Base-by-base conservation (phyloP, 1,139 yeast genomes). In the Hemisphaericaspora xylofermentans region DNA sequence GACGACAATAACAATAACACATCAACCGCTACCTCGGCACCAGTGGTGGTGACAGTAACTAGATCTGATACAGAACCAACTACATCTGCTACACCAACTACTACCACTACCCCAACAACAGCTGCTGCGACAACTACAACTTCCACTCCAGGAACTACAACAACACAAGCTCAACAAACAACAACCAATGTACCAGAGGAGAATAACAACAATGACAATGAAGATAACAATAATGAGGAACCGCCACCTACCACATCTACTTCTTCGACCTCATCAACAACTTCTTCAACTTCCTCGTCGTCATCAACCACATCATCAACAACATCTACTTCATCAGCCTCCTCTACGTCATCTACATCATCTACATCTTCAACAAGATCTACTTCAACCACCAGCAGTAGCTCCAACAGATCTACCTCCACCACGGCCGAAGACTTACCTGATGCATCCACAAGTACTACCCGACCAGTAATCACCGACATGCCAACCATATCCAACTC, bases 401-500 rank as follows among this genome's bases (percentile, higher is more conserved):
- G n/a, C n/a, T n/a, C n/a, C 8, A 21, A 21, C 24, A 21, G 24
- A 21, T 21, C 24, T 21, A 21, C 24, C 24, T 6, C 24, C 24
- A 21, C 8, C 8, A 21, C 24, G 6, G 6, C 24, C 24, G 24
- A 21, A 21, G 8, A 6, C 24, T n/a, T 19, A 26, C 33, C 10
- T 17, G 33, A 27, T 19, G 10, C 8, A 9, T 10, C 38, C 13
- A n/a, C 27, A 21, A 31, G 14, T 7, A 4, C 15, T 6, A 33
- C 14, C 25, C 19, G 10, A 28, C 27, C 30, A 10, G 6, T 15
- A 13, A n/a, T 16, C 10, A 10, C 31, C 15, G 36, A 19, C 6
- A 25, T 34, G 31, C 41, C 47, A 12, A 33, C 42, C 2, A 18
- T 39, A 28, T 15, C 45, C 4, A 36, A 36, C 15, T 18, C 38